These are phyloP conservation scores for Carnegiea gigantea DNA, from an alignment of 179 eudicot species.

Conservation along the genomic window DNA sequence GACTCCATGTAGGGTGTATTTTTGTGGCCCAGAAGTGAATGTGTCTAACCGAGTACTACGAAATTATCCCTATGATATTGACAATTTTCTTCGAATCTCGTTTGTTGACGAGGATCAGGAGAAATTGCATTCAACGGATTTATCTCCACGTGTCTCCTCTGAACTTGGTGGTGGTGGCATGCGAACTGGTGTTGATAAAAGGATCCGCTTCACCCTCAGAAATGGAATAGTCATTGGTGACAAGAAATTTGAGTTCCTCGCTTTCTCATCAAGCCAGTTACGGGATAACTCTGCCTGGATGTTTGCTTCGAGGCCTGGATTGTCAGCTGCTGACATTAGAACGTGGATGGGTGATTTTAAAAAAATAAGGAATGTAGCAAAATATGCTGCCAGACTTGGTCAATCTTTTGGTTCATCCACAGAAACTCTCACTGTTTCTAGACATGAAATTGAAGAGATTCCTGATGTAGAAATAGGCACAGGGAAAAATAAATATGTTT, in stretches of 20 bases:
- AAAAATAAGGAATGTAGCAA: conserved; percentile 75
- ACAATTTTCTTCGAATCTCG: conserved; percentile 83
- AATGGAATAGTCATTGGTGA: conserved; percentile 64
- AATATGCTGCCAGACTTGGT: conserved; percentile 95
- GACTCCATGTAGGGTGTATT: conserved; percentile 77
- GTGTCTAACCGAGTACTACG: conserved; percentile 79
- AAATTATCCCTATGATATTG: conserved; percentile 46
- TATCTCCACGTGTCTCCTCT: conserved; percentile 50
- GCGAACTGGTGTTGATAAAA: conserved; percentile 54
- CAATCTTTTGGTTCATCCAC: conserved; percentile 95
- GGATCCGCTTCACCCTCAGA: conserved; percentile 55
- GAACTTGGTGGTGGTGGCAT: conserved; percentile 23
- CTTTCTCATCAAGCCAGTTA: conserved; percentile 93
- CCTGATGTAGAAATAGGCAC: conserved; percentile 47
- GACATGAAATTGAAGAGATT: conserved; percentile 57
- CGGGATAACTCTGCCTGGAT: conserved; percentile 93
- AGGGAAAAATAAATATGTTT: conserved; percentile 42
- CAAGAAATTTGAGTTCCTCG: conserved; percentile 83
- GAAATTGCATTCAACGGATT: conserved; percentile 63
- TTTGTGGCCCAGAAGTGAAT: conserved; percentile 88
- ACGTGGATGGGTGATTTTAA: conserved; percentile 85
- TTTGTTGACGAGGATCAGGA: conserved; percentile 84
- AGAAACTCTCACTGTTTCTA: conserved; percentile 66
- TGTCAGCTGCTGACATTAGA: conserved; percentile 65
- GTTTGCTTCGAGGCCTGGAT: conserved; percentile 76